These are phyloP conservation scores for Colletotrichum sp. DNA, from an alignment of 2,329 filamentous ascomycete species.

Conservation along the genomic window DNA sequence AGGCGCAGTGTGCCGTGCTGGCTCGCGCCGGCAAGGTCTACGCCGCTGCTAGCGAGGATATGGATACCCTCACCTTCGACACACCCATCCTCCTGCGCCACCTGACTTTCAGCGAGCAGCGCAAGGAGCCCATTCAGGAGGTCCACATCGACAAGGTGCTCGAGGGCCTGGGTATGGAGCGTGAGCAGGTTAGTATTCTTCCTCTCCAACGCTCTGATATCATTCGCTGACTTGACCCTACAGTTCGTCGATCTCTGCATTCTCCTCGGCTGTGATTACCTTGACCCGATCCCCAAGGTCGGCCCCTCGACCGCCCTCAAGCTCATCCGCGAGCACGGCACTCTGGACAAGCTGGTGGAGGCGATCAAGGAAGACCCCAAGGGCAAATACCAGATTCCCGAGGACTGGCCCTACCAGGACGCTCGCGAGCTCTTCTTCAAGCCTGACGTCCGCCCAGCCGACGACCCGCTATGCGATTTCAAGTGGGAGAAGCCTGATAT, in stretches of 20 bases:
- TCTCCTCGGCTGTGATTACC: slow-evolving; percentile 94
- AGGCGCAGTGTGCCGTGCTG: slow-evolving; percentile 92
- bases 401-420: slow-evolving; percentile 96
- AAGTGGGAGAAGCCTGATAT: slow-evolving; percentile 96
- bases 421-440: slow-evolving; percentile 91
- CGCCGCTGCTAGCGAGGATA: slow-evolving; percentile 95
- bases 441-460: slow-evolving; percentile 84
- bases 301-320: slow-evolving; percentile 92
- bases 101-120: slow-evolving; percentile 94
- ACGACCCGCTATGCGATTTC: slow-evolving; percentile 90
- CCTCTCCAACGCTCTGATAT: background rate
- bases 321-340: slow-evolving; percentile 90
- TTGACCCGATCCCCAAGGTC: slow-evolving; percentile 94
- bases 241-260: slow-evolving; percentile 98
- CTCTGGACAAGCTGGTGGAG: slow-evolving; percentile 86
- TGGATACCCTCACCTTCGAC: slow-evolving; percentile 98
- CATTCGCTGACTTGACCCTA: background rate
- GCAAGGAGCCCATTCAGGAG: slow-evolving; percentile 97
- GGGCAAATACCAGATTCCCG: slow-evolving; percentile 82
- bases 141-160: slow-evolving; percentile 88
- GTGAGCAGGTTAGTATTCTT: slow-evolving; percentile 66
- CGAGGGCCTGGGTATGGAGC: slow-evolving; percentile 86
- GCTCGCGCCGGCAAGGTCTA: slow-evolving; percentile 94
- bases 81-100: slow-evolving; percentile 89
- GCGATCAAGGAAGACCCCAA: slow-evolving; percentile 77